Evolutionary conservation across 2,329 filamentous ascomycete genomes (phyloP).

Genomic region (Fusarium tuaranense): DNA sequence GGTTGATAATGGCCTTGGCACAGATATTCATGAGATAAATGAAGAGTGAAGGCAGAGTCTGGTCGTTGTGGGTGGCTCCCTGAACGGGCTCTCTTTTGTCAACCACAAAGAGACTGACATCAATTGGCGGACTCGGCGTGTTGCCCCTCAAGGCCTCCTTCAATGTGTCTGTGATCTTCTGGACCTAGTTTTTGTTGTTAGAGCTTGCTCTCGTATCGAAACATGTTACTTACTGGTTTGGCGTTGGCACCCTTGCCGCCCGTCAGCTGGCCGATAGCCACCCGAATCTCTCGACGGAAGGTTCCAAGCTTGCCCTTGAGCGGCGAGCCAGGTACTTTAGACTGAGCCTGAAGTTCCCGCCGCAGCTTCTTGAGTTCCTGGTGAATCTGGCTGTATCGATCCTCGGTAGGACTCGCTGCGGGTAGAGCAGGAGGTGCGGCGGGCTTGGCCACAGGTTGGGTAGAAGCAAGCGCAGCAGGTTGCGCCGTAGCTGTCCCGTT

Average conservation of each 20-base stretch:
- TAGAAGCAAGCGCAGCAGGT: constrained; percentile 5
- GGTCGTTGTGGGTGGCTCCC: constrained; percentile 63
- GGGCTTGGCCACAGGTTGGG: constrained; percentile 19
- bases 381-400: constrained; percentile 71
- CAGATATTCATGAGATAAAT: constrained; percentile 84
- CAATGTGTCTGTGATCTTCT: constrained; percentile 56
- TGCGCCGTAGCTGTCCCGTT: constrained; percentile 21
- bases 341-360: constrained; percentile 69
- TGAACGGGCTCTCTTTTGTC: constrained; percentile 60
- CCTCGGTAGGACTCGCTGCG: constrained; percentile 37
- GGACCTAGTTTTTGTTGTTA: constrained; percentile 46
- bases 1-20: constrained; percentile 77
- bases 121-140: constrained; percentile 64
- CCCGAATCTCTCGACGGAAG: constrained; percentile 77
- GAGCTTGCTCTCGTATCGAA: neutral
- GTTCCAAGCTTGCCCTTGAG: constrained; percentile 77
- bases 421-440: constrained; percentile 22
- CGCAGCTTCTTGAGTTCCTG: constrained; percentile 75
- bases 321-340: constrained; percentile 56
- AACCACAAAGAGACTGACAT: constrained; percentile 66
- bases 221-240: constrained; percentile 49
- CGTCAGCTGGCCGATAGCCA: constrained; percentile 79
- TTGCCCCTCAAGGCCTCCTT: constrained; percentile 64
- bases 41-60: constrained; percentile 71
- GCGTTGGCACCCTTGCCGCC: constrained; percentile 72